Conservation (phyloP, 78 protist species). For the Dictyostelium firmibasis region DNA sequence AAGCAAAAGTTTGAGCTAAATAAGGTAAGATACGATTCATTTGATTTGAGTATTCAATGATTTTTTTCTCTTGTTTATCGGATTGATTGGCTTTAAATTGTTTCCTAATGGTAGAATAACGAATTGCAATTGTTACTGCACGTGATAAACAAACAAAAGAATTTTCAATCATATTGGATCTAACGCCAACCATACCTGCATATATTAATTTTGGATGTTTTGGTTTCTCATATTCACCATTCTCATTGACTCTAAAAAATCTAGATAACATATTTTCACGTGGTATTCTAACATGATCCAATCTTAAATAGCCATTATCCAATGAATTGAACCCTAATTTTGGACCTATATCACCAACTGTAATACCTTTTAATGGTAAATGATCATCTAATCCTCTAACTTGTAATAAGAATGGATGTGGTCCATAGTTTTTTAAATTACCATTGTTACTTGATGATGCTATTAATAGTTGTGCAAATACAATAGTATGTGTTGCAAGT, state of each 20-base stretch:
- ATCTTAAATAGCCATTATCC: constrained; percentile 69
- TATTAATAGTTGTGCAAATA: constrained; percentile 73
- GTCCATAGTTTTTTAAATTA: constrained; percentile 45
- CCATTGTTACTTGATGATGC: background rate
- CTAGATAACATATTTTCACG: constrained; percentile 30
- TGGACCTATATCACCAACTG: constrained; percentile 83
- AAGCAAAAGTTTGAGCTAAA: constrained; percentile 51
- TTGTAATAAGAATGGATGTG: constrained; percentile 69
- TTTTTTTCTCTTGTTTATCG: background rate
- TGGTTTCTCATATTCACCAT: constrained; percentile 79
- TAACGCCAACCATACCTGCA: constrained; percentile 74
- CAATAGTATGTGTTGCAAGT: constrained; percentile 78
- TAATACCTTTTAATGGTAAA: constrained; percentile 54
- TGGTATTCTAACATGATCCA: constrained; percentile 57
- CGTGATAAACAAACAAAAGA: constrained; percentile 22
- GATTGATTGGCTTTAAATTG: constrained; percentile 46
- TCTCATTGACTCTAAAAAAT: background rate
- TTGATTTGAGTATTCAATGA: constrained; percentile 58
- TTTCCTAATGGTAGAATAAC: constrained; percentile 80
- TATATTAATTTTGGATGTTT: constrained; percentile 71
- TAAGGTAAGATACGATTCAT: constrained; percentile 46
- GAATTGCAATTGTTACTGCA: constrained; percentile 79
- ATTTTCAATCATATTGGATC: constrained; percentile 55
- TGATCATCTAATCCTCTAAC: constrained; percentile 41
- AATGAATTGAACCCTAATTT: constrained; percentile 35